These are phyloP conservation scores for Aegilops tauschii DNA, from an alignment of 176 grass and related monocot species.

Conservation along the genomic window DNA sequence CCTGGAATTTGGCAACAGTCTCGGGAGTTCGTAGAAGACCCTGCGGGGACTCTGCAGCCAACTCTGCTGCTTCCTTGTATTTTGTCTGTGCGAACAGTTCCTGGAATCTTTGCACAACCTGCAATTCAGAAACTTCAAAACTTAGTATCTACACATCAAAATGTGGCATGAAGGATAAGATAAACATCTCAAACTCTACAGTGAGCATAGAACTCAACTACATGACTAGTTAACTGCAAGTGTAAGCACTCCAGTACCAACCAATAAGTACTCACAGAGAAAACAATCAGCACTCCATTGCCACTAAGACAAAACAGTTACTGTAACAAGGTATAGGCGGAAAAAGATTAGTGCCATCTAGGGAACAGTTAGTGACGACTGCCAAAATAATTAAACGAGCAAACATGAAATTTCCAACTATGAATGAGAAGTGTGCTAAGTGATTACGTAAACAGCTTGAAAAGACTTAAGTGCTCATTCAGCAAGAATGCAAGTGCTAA, in stretches of 20 bases:
- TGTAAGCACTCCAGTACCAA: background rate
- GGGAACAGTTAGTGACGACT: background rate
- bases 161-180: background rate
- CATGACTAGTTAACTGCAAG: background rate
- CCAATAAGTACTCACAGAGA: background rate
- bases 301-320: background rate
- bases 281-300: background rate
- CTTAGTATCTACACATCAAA: background rate
- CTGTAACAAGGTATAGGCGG: background rate
- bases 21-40: slow-evolving; percentile 84
- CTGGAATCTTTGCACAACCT: slow-evolving; percentile 98
- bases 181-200: background rate
- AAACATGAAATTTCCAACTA: background rate
- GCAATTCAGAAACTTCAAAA: slow-evolving; percentile 31
- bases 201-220: background rate
- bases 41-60: slow-evolving; percentile 96
- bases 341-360: background rate
- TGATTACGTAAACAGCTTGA: background rate
- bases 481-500: background rate
- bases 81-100: slow-evolving; percentile 93
- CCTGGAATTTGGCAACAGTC: slow-evolving; percentile 97
- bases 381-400: slow-evolving; percentile 2
- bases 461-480: background rate
- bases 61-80: slow-evolving; percentile 98
- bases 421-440: background rate